Conservation (phyloP, 2,329 filamentous ascomycete species). For the Zymoseptoria brevis region DNA sequence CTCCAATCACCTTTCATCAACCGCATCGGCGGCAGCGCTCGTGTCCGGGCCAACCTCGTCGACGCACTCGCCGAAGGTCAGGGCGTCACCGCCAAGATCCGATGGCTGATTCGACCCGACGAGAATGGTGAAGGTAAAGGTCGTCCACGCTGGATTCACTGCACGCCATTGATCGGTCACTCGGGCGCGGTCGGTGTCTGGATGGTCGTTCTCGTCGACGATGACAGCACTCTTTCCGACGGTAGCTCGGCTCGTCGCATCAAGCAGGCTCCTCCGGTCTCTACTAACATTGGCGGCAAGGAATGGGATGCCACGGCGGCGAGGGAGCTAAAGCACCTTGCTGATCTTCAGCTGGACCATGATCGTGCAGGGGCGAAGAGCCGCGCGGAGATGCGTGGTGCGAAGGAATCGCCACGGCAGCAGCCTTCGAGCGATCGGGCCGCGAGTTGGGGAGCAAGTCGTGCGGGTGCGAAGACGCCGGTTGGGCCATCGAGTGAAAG, state of each 20-base stretch:
- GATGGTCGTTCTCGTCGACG: constrained; percentile 69
- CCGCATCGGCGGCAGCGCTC: constrained; percentile 42
- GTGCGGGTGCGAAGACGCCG: background rate
- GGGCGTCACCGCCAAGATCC: constrained; percentile 66
- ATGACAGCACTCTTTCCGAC: constrained; percentile 30
- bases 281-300: constrained; percentile 27
- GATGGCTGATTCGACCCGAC: constrained; percentile 52
- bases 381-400: constrained; percentile 7
- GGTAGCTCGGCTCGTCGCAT: constrained; percentile 23
- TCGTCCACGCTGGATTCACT: constrained; percentile 66
- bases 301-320: constrained; percentile 23
- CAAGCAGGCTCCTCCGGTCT: constrained; percentile 30
- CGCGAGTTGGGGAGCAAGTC: background rate
- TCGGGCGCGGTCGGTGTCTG: constrained; percentile 65
- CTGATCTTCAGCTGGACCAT: constrained; percentile 16
- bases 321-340: constrained; percentile 13
- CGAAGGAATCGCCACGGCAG: background rate
- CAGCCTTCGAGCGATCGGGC: constrained; percentile 8
- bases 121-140: constrained; percentile 44
- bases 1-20: constrained; percentile 42
- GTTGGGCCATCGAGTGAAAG: constrained; percentile 8
- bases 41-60: constrained; percentile 47
- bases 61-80: constrained; percentile 59
- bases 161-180: constrained; percentile 61
- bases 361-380: constrained; percentile 10